Evolutionary conservation across 2,329 filamentous ascomycete genomes (phyloP), one percentile per base, ranked within the genome.

Genomic region (Thelonectria rubi): DNA sequence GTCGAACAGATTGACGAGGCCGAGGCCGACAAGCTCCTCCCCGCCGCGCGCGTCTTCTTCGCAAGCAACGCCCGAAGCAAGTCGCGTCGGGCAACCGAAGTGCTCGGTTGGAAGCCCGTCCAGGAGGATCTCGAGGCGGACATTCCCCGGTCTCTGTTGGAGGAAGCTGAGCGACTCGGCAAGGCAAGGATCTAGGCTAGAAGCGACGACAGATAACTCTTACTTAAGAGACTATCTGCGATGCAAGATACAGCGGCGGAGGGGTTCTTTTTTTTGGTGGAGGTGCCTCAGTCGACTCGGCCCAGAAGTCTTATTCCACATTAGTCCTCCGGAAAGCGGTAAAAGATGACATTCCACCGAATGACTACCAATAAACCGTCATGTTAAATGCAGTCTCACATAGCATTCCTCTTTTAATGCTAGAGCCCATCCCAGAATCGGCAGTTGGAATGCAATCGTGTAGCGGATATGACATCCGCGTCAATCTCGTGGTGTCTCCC

Each of bases 31-130:
- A 75, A 78, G 15, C 71, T 82, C 15, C 74, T 79, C 0, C 74
- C 77, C 0, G 78, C 77, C 48, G 84, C 84, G 10, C 76, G 78
- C 43, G 75, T 84, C 7, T 75, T 83, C 5, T 87, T 84, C 77
- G 86, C 86, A 0, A 80, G 81, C 49, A 89, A 89, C 64, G 87
- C 86, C 12, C 75, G 83, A 61, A 80, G 81, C 32, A 79, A 75
- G 55, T 82, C 86, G 0, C 76, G 78, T 51, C 78, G 86, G 34
- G 87, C 79, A 6, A 80, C 76, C 42, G 80, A 84, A 65, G 63
- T 86, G 43, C 67, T 89, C 8, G 82, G 81, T 0, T 90, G 86
- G 87, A 77, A 78, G 51, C 84, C 86, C 0, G 75, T 72, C 18
- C 76, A 81, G 65, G 78, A 78, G 42, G 77, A 76, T n/a, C 55